Evolutionary conservation across 164 flowering plant genomes (phyloP).

Genomic region (Magnolia officinalis): DNA sequence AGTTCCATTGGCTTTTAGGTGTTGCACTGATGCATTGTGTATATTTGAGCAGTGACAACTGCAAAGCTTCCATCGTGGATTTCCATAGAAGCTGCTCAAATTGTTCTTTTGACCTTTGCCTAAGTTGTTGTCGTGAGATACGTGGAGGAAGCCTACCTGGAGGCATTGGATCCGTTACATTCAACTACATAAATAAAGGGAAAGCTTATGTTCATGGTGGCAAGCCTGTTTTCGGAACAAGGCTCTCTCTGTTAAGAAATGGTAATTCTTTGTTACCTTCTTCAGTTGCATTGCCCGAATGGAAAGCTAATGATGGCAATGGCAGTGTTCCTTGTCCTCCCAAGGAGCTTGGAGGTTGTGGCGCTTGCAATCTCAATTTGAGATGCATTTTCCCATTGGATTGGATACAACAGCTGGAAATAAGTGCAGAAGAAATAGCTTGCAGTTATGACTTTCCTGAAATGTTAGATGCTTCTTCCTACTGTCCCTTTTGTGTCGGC

Average conservation of each 20-base stretch:
- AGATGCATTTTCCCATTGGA: constrained; percentile 46
- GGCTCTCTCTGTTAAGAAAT: not conserved
- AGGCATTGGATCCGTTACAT: constrained; percentile 13
- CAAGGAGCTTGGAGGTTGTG: constrained; percentile 61
- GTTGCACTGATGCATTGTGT: not conserved
- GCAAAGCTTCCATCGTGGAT: constrained; percentile 55
- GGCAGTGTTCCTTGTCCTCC: constrained; percentile 54
- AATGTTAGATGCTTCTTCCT: constrained; percentile 29
- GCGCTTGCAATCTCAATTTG: constrained; percentile 44
- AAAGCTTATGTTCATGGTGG: constrained; percentile 22
- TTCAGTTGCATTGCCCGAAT: constrained; percentile 19
- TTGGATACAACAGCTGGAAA: constrained; percentile 57
- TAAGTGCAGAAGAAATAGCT: constrained; percentile 54
- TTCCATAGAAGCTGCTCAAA: constrained; percentile 67
- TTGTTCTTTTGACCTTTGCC: constrained; percentile 71
- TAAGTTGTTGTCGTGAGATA: constrained; percentile 57
- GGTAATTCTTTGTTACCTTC: constrained; percentile 8
- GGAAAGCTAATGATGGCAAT: constrained; percentile 29
- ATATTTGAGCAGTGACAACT: constrained; percentile 48
- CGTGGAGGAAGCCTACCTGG: constrained; percentile 27
- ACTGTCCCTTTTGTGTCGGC: constrained; percentile 43
- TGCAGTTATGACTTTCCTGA: constrained; percentile 50
- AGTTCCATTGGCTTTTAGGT: not conserved
- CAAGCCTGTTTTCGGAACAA: constrained; percentile 17
- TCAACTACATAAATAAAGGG: constrained; percentile 21